Evolutionary conservation across 352 stramenopile species (phyloP), one percentile per base, ranked within the genome.

Genomic region (Albugo candida): DNA sequence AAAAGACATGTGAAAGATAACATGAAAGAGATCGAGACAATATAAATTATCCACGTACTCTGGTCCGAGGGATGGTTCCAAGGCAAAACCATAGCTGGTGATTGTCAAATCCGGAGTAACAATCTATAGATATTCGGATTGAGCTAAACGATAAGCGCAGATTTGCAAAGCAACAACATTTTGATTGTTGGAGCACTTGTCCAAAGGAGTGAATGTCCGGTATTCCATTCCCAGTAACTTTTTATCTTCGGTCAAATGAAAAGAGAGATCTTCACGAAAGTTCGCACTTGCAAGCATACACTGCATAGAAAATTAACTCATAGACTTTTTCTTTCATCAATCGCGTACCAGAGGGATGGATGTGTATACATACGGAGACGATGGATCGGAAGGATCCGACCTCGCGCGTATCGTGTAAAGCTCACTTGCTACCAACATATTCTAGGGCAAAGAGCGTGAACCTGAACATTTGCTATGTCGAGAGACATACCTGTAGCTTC

Each of bases 141-240:
- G 3, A 43, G 38, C 3, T 24, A 3, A 43, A 24, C 8, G 17
- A 43, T 43, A 24, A 43, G 38, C 38, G 17, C 20, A 19, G 17
- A 24, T 24, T 19, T 43, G 38, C 17, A 43, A 19, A 43, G 38
- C 8, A 3, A 3, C 38, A 8, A 79, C 67, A 58, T 73, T 79
- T 36, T 66, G 51, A 53, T 75, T 69, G 50, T 73, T 65, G 20
- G 49, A 42, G 38, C 73, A 89, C 5, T 53, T 53, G 1, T 51
- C 50, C 0, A 56, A 41, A 13, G 51, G 44, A 42, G 83, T 36
- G 47, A 70, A 70, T 48, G 76, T 85, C 38, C 83, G 61, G 55
- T 83, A 89, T 51, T 89, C 76, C 39, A 89, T 83, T 19, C 69
- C 65, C 19, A 86, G 52, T n/a, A 89, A 62, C 51, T 85, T 75